Base-by-base conservation (phyloP, 176 grass and related monocot genomes). In the Tuctoria greenei region DNA sequence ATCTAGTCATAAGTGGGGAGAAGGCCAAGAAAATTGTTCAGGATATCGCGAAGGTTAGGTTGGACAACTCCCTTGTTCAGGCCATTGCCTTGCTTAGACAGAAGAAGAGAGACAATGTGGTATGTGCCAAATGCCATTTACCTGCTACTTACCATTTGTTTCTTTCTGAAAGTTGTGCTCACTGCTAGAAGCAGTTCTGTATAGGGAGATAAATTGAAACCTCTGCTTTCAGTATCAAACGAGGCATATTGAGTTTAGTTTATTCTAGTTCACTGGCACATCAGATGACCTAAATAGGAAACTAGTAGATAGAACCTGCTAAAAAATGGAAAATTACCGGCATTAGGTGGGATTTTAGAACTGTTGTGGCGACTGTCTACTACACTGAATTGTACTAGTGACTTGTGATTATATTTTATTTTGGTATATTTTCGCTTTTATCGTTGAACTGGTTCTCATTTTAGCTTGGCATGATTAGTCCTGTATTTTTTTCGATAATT, bases 61-160 rank as follows among this genome's bases (percentile, higher is more conserved):
- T 99, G 76, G 79, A 84, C 4, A 99, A 86, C 55, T 72, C 89
- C 15, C 82, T 95, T 64, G 87, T 99, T 65, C 95, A 99, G 80
- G 89, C 95, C 52, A 75, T 99, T 42, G 86, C 95, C 47, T 68
- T 84, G 65, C 89, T 95, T 49, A 71, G 91, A 54, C 95, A 99
- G 77, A 92, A 83, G 79, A 99, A 95, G 75, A 86, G 72, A 77
- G 85, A 88, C 24, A 85, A 75, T 49, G 91, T 99, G 89, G 95
- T 99, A 95, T 20, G 82, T 82, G 46, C 6, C 2, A 7, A 37
- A 21, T 69, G 5, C 59, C 27, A 12, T 37, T 64, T 69, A 27
- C 44, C 28, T 68, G 23, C 4, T 68, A 15, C 7, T 72, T 79
- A 26, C 11, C 10, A 59, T 75, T 72, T 47, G 5, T 18, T 79